Percentiles rank a stretch among this genome's conserved stretches.
Evolutionary conservation across 768 basidiomycete genomes (phyloP).

Genomic region (Macrolepiota dolichaula): DNA sequence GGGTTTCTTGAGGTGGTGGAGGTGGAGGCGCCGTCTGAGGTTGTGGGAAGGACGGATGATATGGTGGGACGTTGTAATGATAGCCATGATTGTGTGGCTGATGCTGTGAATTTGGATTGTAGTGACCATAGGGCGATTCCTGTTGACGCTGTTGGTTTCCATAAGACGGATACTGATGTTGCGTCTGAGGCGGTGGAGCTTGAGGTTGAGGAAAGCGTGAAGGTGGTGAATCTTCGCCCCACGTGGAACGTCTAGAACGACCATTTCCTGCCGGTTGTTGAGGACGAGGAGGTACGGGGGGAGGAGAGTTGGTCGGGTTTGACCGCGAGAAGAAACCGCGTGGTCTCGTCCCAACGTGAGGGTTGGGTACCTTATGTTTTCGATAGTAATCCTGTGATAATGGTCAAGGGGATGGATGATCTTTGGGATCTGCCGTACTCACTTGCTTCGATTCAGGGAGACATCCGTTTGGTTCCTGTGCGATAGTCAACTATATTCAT

Average conservation of each 20-base stretch:
- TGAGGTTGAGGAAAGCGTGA: slow-evolving; percentile 12
- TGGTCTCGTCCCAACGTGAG: slow-evolving; percentile 26
- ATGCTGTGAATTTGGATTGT: slow-evolving; percentile 14
- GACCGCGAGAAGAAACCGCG: slow-evolving; percentile 48
- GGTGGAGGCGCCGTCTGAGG: slow-evolving; percentile 15
- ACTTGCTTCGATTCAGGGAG: slow-evolving; percentile 60
- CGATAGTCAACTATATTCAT: background rate
- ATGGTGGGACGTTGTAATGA: slow-evolving; percentile 7
- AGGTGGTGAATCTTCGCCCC: slow-evolving; percentile 35
- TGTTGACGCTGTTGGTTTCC: slow-evolving; percentile 12
- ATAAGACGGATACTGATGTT: slow-evolving; percentile 16
- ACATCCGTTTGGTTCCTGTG: slow-evolving; percentile 59
- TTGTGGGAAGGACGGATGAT: slow-evolving; percentile 9
- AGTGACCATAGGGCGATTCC: slow-evolving; percentile 11
- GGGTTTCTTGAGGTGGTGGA: slow-evolving; percentile 15
- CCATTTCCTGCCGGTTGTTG: slow-evolving; percentile 30
- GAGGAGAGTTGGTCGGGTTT: slow-evolving; percentile 22
- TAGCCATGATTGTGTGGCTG: background rate
- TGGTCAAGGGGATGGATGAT: background rate
- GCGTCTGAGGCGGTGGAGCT: background rate
- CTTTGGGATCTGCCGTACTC: background rate
- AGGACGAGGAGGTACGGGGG: slow-evolving; percentile 30
- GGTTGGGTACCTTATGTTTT: slow-evolving; percentile 57
- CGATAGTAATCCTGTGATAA: slow-evolving; percentile 52
- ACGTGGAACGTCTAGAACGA: slow-evolving; percentile 66